Evolutionary conservation across 371 early-diverging fungal genomes (phyloP).

Genomic region (Parasitella parasitica): DNA sequence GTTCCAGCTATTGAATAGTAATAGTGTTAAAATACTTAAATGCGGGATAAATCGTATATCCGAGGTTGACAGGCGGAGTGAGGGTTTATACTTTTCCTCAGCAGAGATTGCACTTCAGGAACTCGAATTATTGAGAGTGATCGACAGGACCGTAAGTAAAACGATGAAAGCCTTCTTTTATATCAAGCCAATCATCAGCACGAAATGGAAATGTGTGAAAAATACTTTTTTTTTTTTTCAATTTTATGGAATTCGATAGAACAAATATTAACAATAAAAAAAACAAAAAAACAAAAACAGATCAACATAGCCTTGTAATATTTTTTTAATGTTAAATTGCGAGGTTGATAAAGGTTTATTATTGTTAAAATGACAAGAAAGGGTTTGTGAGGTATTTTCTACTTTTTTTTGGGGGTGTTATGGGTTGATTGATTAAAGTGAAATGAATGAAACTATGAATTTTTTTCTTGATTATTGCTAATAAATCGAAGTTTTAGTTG

Average conservation of each 20-base stretch:
- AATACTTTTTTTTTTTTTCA: background rate
- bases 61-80: background rate
- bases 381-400: too few relatives aligned
- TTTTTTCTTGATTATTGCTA: background rate
- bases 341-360: background rate
- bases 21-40: background rate
- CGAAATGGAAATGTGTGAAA: background rate
- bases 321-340: background rate
- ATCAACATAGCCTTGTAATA: too few relatives aligned
- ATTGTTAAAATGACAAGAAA: background rate
- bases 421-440: background rate
- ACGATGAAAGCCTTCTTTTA: too few relatives aligned
- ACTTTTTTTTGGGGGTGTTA: too few relatives aligned
- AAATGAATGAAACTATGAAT: background rate
- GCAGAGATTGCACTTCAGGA: too few relatives aligned
- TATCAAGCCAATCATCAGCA: background rate
- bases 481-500: background rate
- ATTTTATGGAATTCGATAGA: too few relatives aligned
- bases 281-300: background rate
- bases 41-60: background rate
- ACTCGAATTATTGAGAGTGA: too few relatives aligned
- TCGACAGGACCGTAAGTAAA: too few relatives aligned
- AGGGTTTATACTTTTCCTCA: too few relatives aligned
- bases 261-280: background rate
- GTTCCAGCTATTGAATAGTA: too few relatives aligned